phyloP scores from a whole-genome alignment of 345 rosid genomes.

The Excoecaria agallocha region DNA sequence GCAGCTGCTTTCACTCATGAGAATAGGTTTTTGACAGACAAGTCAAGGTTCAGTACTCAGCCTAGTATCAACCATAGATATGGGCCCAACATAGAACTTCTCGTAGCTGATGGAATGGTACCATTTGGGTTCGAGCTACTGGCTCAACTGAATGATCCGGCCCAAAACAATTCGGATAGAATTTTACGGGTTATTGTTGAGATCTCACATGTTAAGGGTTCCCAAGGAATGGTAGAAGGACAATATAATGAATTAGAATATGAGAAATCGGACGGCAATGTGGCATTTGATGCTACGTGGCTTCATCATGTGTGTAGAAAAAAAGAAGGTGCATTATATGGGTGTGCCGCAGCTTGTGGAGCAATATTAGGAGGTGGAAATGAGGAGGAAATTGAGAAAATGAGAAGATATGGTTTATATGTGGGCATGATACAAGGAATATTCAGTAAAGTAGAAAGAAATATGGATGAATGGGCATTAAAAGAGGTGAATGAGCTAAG shows the following conservation, averaged over 20 bases:
- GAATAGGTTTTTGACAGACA: conserved; percentile 25
- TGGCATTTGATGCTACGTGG: neutral
- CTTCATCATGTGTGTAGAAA: conserved; percentile 25
- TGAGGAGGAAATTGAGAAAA: conserved; percentile 47
- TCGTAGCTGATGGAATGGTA: conserved; percentile 43
- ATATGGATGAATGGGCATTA: neutral
- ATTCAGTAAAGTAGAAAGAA: neutral
- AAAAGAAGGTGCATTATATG: conserved; percentile 47
- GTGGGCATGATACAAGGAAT: conserved; percentile 47
- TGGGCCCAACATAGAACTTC: conserved; percentile 46
- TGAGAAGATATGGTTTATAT: conserved; percentile 46
- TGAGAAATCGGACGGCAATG: neutral
- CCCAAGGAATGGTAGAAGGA: conserved; percentile 47
- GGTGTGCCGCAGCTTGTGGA: conserved; percentile 58
- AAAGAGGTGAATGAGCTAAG: conserved; percentile 26
- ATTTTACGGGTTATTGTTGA: conserved; percentile 45
- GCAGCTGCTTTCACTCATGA: conserved; percentile 44
- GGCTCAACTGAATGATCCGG: conserved; percentile 22
- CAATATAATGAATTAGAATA: conserved; percentile 23
- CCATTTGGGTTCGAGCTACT: conserved; percentile 52
- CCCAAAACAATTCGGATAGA: conserved; percentile 25
- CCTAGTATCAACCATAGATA: conserved; percentile 20
- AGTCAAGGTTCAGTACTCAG: conserved; percentile 13
- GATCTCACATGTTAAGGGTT: conserved; percentile 45
- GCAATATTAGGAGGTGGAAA: conserved; percentile 65